phyloP scores from a whole-genome alignment of 2,329 filamentous ascomycete species.

The Ascochyta lentis region DNA sequence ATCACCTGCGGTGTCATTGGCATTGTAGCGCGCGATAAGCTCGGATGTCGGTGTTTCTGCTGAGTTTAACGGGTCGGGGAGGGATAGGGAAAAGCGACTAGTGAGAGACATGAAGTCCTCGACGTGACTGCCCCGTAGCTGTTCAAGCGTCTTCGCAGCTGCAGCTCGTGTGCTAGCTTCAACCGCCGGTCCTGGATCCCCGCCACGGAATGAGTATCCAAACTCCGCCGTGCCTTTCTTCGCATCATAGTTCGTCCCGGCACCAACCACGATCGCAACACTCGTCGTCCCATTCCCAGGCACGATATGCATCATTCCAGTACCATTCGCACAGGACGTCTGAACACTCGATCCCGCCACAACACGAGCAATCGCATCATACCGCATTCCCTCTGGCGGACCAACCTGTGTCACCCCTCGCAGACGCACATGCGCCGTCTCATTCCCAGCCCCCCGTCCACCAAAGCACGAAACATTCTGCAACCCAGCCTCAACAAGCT shows the following conservation, averaged over 20 bases:
- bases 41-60: slow-evolving; percentile 48
- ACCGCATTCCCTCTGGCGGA: slow-evolving; percentile 55
- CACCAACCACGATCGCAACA: slow-evolving; percentile 53
- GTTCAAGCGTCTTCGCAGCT: slow-evolving; percentile 38
- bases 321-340: slow-evolving; percentile 17
- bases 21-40: slow-evolving; percentile 40
- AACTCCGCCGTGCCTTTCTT: slow-evolving; percentile 55
- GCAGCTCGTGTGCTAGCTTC: slow-evolving; percentile 45
- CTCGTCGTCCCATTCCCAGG: slow-evolving; percentile 23
- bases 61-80: slow-evolving; percentile 56
- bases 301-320: slow-evolving; percentile 16
- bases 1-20: slow-evolving; percentile 47
- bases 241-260: slow-evolving; percentile 59
- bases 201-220: slow-evolving; percentile 58
- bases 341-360: slow-evolving; percentile 22
- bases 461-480: slow-evolving; percentile 44
- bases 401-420: slow-evolving; percentile 48
- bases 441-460: slow-evolving; percentile 32
- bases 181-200: slow-evolving; percentile 53
- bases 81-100: slow-evolving; percentile 51
- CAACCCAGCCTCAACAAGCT: slow-evolving; percentile 38
- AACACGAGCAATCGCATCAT: slow-evolving; percentile 49
- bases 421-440: slow-evolving; percentile 36
- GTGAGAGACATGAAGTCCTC: slow-evolving; percentile 53
- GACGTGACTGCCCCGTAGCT: slow-evolving; percentile 48